Evolutionary conservation across 306 rosid genomes (phyloP), one percentile per base, ranked within the genome.

Genomic region (Cotoneaster glaucophyllus): DNA sequence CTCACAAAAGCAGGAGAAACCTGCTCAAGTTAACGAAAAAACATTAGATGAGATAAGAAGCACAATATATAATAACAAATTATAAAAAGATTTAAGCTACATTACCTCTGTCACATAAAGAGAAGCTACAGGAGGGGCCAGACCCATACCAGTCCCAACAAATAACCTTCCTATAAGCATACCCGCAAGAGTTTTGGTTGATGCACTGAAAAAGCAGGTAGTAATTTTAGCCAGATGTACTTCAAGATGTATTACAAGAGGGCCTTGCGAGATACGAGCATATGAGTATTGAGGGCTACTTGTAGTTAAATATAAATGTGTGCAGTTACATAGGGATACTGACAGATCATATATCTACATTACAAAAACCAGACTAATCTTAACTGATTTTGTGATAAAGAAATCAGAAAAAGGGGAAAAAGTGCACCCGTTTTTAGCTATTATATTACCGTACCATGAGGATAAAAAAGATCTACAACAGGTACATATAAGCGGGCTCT

Each of bases 61-160:
- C 19, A 75, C 56, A 25, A n/a, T 31, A 50, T 44, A 0, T 52
- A 26, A 59, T 58, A 80, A 65, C 24, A 67, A 48, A 43, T 44
- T 74, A 74, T 17, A 56, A 58, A 82, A 69, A 69, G 74, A 28
- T 58, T 68, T 77, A 59, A 34, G n/a, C 58, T 26, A 24, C 67
- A 69, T 79, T 86, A 95, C 98, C 98, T 95, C 98, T 3, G 97
- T 74, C 71, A 95, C 88, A 69, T 95, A 95, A 80, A 95, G 90
- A 84, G 97, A 72, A 64, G 93, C 90, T 80, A 89, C 91, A 66
- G 97, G 83, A 81, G 98, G 98, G 34, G 96, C 97, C 54, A 95
- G 77, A 53, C 97, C 98, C 92, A 95, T 77, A 84, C 98, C 98
- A 71, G 90, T 79, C 78, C 98, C 98, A 86, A 95, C 98, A 90